Base-by-base conservation (phyloP, 768 basidiomycete genomes). In the Trametes cinnabarina region DNA sequence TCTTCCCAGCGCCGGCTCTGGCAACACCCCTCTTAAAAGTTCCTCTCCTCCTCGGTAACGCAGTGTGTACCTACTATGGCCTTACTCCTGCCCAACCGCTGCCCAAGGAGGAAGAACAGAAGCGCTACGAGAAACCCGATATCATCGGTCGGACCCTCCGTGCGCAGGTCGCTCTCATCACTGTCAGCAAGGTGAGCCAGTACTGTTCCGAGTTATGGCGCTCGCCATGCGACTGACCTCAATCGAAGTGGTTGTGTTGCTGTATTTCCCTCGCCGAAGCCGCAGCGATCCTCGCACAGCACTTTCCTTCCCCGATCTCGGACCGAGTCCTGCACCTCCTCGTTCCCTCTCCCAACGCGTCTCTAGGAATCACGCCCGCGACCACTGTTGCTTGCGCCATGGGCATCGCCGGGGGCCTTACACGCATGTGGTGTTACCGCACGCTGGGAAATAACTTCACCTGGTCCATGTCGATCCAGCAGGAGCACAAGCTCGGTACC, bases 371-470 rank as follows among this genome's bases (percentile, higher is more conserved):
- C 47, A 49, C 47, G 1, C 14, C 47, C 19, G 1, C 19, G 4
- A 20, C 32, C 19, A 20, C 32, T 14, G 32, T 20, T 32, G 54
- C 41, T 5, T 55, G 54, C 26, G 37, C 42, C 3, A 22, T 47
- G 44, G 43, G 42, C 9, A 37, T 37, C 32, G 6, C 20, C 2
- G 54, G 54, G 3, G 43, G 54, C n/a, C 30, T 47, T 20, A 47
- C 37, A 11, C 54, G 54, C 6, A 19, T 55, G 12, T 32, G 41
- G 28, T 55, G 54, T 25, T 34, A 47, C 47, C 54, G 46, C 32
- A 48, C 62, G 35, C 55, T 65, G 7, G 64, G 62, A 4, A 17
- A 8, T 15, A 23, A 57, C 41, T 65, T 63, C 51, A 65, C 64
- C n/a, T 61, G 57, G 51, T 47, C 58, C n/a, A 48, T 63, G 32